Conservation (phyloP, 306 rosid genomes). For the Rubus parviflorus region DNA sequence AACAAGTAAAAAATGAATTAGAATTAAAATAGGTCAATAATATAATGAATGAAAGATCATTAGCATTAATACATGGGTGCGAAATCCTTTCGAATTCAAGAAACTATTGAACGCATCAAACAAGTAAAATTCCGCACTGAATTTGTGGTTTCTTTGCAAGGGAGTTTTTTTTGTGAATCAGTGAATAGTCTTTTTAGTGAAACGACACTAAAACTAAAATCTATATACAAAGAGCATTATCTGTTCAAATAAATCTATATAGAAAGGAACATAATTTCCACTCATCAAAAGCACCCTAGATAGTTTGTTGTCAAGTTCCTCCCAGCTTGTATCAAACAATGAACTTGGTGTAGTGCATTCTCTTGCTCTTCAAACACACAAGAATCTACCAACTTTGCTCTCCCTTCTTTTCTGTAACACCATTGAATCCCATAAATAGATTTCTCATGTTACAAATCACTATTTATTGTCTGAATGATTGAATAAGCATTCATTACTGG, state of each 20-base stretch:
- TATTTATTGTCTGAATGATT: neutral
- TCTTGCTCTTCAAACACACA: neutral
- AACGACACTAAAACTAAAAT: too few relatives aligned
- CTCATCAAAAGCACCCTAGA: neutral
- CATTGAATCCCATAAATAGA: neutral
- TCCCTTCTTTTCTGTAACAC: constrained; percentile 9
- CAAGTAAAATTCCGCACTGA: too few relatives aligned
- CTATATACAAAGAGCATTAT: neutral
- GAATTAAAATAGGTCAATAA: too few relatives aligned
- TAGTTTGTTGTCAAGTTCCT: neutral
- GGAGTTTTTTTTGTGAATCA: too few relatives aligned
- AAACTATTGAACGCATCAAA: neutral
- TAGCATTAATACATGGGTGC: too few relatives aligned
- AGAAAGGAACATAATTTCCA: neutral
- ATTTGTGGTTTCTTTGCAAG: neutral
- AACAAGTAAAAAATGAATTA: too few relatives aligned
- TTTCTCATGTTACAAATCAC: neutral
- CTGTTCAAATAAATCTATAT: too few relatives aligned
- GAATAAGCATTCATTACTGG: neutral
- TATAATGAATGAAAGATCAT: too few relatives aligned
- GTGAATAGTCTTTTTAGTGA: neutral
- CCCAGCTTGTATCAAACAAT: constrained; percentile 1
- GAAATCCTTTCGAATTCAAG: neutral
- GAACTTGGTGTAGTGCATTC: neutral
- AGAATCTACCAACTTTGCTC: neutral